Percentiles rank a stretch among this genome's conserved stretches.
phyloP scores from a whole-genome alignment of 1,284 basidiomycete genomes.

The Ganoderma multipileum region DNA sequence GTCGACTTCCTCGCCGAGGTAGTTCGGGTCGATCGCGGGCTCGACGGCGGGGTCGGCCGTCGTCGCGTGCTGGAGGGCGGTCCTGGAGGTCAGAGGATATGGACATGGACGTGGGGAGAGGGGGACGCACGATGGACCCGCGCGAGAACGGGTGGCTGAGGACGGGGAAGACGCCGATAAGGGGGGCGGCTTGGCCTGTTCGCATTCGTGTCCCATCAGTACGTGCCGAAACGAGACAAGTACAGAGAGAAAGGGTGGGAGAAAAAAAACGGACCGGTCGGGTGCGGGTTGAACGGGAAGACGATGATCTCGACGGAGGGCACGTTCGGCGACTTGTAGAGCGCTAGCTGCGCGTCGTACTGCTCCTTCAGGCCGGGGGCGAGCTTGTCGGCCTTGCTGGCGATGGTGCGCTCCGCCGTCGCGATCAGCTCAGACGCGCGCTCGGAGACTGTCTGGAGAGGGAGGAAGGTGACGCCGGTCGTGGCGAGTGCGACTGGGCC shows the following conservation, averaged over 20 bases:
- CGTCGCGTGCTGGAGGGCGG: slow-evolving; percentile 39
- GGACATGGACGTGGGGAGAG: background rate
- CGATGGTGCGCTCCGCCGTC: slow-evolving; percentile 8
- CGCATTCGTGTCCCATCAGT: too few species aligned
- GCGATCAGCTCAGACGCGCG: slow-evolving; percentile 13
- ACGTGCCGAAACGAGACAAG: background rate
- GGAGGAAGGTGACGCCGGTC: slow-evolving; percentile 19
- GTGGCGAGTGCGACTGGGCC: slow-evolving; percentile 13
- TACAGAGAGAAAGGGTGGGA: too few species aligned
- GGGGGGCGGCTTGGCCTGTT: slow-evolving; percentile 27
- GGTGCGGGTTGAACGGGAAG: slow-evolving; percentile 18
- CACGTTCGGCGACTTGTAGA: slow-evolving; percentile 19
- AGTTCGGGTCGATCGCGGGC: slow-evolving; percentile 49
- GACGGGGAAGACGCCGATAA: slow-evolving; percentile 22
- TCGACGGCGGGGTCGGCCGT: slow-evolving; percentile 45
- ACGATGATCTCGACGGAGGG: slow-evolving; percentile 16
- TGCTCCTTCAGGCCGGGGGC: slow-evolving; percentile 26
- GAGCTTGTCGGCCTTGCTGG: slow-evolving; percentile 3
- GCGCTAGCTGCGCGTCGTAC: slow-evolving; percentile 21
- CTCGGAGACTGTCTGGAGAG: slow-evolving; percentile 16
- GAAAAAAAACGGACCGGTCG: slow-evolving; percentile 16
- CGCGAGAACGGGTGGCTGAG: slow-evolving; percentile 39
- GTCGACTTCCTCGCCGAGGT: slow-evolving; percentile 47
- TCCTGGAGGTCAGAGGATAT: background rate
- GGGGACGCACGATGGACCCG: slow-evolving; percentile 43